These are phyloP conservation scores for Prunus salicina DNA, from an alignment of 306 rosid genomes.

Conservation along the genomic window DNA sequence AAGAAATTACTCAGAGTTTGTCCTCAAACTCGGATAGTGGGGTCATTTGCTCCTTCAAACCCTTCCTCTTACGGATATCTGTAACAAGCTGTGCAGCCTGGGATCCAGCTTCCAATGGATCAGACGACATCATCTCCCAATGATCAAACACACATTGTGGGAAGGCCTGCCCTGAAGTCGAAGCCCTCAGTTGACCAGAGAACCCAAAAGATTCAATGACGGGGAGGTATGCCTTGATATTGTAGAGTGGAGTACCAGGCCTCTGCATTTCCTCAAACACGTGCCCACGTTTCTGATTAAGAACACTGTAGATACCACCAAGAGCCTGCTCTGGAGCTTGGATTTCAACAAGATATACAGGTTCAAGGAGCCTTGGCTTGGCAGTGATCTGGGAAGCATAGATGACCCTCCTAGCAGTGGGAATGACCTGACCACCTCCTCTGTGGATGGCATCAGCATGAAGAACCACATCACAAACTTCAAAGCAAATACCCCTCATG, in stretches of 20 bases:
- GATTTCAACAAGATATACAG: conserved; percentile 74
- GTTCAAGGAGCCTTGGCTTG: conserved; percentile 84
- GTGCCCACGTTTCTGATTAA: conserved; percentile 75
- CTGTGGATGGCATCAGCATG: conserved; percentile 84
- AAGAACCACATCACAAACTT: conserved; percentile 73
- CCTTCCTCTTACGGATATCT: conserved; percentile 90
- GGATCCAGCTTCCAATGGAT: conserved; percentile 74
- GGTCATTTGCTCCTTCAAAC: conserved; percentile 64
- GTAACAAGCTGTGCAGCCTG: conserved; percentile 58
- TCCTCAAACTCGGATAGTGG: conserved; percentile 40
- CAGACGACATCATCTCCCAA: conserved; percentile 88
- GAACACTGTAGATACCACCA: conserved; percentile 83
- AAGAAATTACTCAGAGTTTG: conserved; percentile 19
- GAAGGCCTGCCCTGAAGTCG: conserved; percentile 97
- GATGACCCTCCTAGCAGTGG: conserved; percentile 77
- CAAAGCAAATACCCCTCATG: conserved; percentile 79
- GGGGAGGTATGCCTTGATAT: conserved; percentile 75
- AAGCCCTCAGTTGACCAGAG: conserved; percentile 70
- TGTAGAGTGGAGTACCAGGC: conserved; percentile 79
- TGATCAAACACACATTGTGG: conserved; percentile 92
- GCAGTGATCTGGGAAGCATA: conserved; percentile 73
- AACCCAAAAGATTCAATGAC: conserved; percentile 77
- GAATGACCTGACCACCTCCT: conserved; percentile 85
- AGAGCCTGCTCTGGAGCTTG: conserved; percentile 86
- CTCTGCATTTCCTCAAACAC: conserved; percentile 78